phyloP scores from a whole-genome alignment of 2,329 filamentous ascomycete species.

The Nannizziopsis barbatae region DNA sequence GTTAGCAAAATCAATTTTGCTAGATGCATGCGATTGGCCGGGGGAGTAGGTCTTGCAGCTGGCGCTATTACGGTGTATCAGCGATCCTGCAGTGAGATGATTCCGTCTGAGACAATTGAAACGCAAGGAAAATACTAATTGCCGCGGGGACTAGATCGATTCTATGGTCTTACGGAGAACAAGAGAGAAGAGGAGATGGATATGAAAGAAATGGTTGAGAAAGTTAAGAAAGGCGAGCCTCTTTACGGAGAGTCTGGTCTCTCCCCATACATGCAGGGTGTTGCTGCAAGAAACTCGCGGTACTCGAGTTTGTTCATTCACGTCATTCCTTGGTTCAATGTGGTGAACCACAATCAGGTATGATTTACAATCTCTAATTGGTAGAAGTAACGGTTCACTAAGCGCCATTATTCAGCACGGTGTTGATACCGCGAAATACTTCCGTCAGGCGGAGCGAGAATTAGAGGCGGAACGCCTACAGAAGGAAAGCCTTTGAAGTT shows the following conservation, averaged over 20 bases:
- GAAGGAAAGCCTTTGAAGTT: conserved; percentile 20
- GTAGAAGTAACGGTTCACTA: not conserved
- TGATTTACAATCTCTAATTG: conserved; percentile 16
- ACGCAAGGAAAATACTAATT: conserved; percentile 13
- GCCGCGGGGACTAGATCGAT: conserved; percentile 55
- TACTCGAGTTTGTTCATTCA: conserved; percentile 77
- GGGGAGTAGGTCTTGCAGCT: conserved; percentile 60
- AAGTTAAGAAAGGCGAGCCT: conserved; percentile 83
- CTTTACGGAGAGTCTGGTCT: conserved; percentile 73
- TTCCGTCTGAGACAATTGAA: not conserved
- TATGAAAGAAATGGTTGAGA: conserved; percentile 95
- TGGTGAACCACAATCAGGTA: conserved; percentile 80
- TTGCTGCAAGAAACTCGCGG: conserved; percentile 82
- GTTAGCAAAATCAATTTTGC: conserved; percentile 74
- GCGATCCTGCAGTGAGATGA: conserved; percentile 63
- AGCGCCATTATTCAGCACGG: conserved; percentile 54
- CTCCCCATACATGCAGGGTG: conserved; percentile 83
- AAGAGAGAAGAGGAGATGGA: conserved; percentile 85
- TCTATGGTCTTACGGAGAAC: conserved; percentile 93
- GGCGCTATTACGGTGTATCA: conserved; percentile 81
- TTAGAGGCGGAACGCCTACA: conserved; percentile 61
- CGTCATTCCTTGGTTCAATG: conserved; percentile 91
- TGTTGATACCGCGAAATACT: conserved; percentile 97
- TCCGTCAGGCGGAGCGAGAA: conserved; percentile 86
- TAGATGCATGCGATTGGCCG: conserved; percentile 67